Evolutionary conservation across 306 rosid species (phyloP), one percentile per base, ranked within the genome.

Genomic region (Canavalia ensiformis): DNA sequence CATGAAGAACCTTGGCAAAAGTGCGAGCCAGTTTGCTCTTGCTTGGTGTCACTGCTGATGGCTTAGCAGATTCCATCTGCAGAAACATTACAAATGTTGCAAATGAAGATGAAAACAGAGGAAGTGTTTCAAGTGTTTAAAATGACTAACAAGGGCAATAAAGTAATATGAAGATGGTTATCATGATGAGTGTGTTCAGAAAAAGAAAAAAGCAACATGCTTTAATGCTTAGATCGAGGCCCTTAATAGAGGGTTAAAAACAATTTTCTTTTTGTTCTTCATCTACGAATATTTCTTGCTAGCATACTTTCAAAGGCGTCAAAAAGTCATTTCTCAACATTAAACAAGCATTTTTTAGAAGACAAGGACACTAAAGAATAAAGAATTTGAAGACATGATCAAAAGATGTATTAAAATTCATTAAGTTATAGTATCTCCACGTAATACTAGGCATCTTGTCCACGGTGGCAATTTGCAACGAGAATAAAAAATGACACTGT

Each of bases 11-110:
- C 81, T 92, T 95, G 1, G 97, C 90, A 13, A 95, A 72, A 5
- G 91, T 82, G 37, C 95, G 91, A 25, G 88, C 91, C 44, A 91
- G 60, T 76, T 83, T 95, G 81, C 85, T 84, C 91, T 89, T 91
- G 29, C 75, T 68, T 10, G 95, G 91, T n/a, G 92, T 85, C 70
- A 87, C 83, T 11, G 88, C 83, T 13, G 92, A 87, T 2, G 89
- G 88, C 78, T 89, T 88, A 9, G 90, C 89, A 0, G 91, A 84
- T 58, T 91, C 98, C 98, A 95, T 95, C 91, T 84, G 84, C 86
- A 84, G 69, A 80, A 70, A 29, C 35, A 7, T 79, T 42, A 25
- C 52, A 49, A 63, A 82, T 58, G 2, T 45, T 55, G 81, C 49
- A 54, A 63, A 83, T 42, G 78, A 72, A n/a, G 57, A 55, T 35